Evolutionary conservation across 345 rosid species (phyloP).

Genomic region (thale cress (Arabidopsis thaliana)): TAIR10.1 NC_003070.9:7893501-7894000

Average conservation of each 20-base stretch:
- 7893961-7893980: neutral
- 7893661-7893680: conserved; percentile 32
- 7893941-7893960: too few species aligned
- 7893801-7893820: conserved; percentile 46
- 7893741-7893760: conserved; percentile 43
- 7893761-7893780: conserved; percentile 55
- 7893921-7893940: too few species aligned
- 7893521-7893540: neutral
- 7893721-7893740: conserved; percentile 49
- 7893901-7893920: too few species aligned
- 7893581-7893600: conserved; percentile 40
- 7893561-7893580: conserved; percentile 41
- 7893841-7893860: neutral
- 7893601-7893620: conserved; percentile 34
- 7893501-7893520: conserved; percentile 3
- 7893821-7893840: conserved; percentile 28
- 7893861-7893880: too few species aligned
- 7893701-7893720: conserved; percentile 42
- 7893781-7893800: conserved; percentile 41
- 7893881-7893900: too few species aligned
- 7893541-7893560: conserved; percentile 16
- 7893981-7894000: conserved; percentile 35
- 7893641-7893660: conserved; percentile 46
- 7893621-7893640: conserved; percentile 49
- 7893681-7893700: conserved; percentile 40